Percentiles rank a stretch among this genome's conserved stretches.
phyloP scores from a whole-genome alignment of 1,139 yeast species.

The Protomyces lactucae-debilis region DNA sequence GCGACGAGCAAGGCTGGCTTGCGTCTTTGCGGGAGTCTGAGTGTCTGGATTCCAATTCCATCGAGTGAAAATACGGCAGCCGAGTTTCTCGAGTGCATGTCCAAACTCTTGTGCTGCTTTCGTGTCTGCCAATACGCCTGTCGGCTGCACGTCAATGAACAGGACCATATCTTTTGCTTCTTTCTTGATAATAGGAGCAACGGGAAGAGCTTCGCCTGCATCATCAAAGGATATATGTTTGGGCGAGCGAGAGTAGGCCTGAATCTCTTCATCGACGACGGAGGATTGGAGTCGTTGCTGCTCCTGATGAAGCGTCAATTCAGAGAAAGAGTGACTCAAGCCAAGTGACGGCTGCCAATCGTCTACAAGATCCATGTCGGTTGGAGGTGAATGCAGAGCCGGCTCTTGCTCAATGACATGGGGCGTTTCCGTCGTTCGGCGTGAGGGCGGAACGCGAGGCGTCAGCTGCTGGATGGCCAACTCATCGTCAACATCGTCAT shows the following conservation, averaged over 20 bases:
- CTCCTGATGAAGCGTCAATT: background rate
- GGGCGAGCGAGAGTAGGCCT: background rate
- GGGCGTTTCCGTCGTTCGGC: background rate
- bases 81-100: background rate
- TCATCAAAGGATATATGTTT: background rate
- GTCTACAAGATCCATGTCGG: background rate
- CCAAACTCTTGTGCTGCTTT: background rate
- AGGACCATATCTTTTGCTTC: background rate
- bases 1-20: background rate
- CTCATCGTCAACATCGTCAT: background rate
- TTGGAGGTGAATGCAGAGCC: background rate
- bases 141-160: background rate
- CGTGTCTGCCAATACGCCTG: background rate
- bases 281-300: background rate
- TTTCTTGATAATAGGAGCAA: background rate
- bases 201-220: background rate
- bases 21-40: slow-evolving; percentile 4
- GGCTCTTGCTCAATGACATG: background rate
- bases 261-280: background rate
- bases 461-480: background rate
- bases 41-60: slow-evolving; percentile 27
- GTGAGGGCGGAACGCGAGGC: background rate
- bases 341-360: background rate
- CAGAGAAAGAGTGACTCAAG: background rate
- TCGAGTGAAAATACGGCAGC: slow-evolving; percentile 1